Conservation (phyloP, 2,329 filamentous ascomycete species). For the Gremmenia infestans region DNA sequence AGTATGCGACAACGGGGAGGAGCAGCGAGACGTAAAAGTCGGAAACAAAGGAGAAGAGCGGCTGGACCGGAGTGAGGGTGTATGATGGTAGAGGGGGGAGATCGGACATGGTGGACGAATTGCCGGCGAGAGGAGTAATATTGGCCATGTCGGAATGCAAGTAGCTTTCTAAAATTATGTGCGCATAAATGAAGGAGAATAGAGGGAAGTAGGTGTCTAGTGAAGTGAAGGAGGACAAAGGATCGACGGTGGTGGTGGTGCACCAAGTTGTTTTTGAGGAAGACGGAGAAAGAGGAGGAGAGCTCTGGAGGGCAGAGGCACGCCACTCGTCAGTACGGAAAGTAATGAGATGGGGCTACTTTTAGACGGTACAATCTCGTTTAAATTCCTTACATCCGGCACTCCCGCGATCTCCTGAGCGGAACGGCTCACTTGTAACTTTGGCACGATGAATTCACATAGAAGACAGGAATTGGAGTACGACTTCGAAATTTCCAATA, state of each 20-base stretch:
- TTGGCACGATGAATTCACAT: background rate
- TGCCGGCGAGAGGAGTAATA: conserved; percentile 41
- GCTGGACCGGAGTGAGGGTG: conserved; percentile 61
- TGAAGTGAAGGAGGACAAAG: too few species aligned
- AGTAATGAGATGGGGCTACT: background rate
- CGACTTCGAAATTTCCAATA: too few species aligned
- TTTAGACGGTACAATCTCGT: conserved; percentile 21
- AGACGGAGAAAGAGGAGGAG: conserved; percentile 2
- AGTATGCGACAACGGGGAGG: conserved; percentile 80
- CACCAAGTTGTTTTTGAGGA: background rate
- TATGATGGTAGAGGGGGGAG: conserved; percentile 86
- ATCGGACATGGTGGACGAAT: conserved; percentile 43
- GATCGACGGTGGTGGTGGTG: too few species aligned
- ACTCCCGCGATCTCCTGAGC: conserved; percentile 11
- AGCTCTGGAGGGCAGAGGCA: background rate
- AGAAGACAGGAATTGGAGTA: background rate
- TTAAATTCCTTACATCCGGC: conserved; percentile 20
- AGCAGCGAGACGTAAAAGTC: conserved; percentile 76
- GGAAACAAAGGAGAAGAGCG: conserved; percentile 71
- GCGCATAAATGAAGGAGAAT: conserved; percentile 29
- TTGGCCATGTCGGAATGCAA: conserved; percentile 34
- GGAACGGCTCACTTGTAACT: background rate
- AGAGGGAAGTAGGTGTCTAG: background rate
- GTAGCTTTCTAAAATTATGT: conserved; percentile 21
- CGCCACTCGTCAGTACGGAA: conserved; percentile 8